Percentiles rank a stretch among this genome's conserved stretches.
Conservation (phyloP, 768 basidiomycete species). For the Amanita rubescens region DNA sequence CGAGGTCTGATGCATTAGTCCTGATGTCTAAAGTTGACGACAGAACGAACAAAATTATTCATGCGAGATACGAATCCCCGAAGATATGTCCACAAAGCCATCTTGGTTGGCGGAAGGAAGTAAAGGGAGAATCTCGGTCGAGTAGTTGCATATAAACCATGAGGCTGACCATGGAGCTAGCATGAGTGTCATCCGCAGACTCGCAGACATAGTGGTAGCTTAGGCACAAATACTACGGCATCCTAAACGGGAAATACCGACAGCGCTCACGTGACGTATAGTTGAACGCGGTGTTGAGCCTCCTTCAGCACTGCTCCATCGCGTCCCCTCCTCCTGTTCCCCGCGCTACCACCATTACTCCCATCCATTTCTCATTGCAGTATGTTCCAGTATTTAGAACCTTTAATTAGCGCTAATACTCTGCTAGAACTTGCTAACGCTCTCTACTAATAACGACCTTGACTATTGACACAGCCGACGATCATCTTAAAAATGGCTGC, state of each 20-base stretch:
- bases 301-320: background rate
- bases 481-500: conserved; percentile 35
- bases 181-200: background rate
- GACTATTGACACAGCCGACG: conserved; percentile 1
- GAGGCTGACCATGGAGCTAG: background rate
- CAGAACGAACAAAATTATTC: background rate
- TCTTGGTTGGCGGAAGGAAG: background rate
- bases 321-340: no score
- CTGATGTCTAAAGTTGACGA: background rate
- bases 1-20: no score
- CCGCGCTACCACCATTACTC: no score
- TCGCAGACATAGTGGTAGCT: no score
- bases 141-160: background rate
- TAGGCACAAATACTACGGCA: background rate
- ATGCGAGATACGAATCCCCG: background rate
- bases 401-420: background rate
- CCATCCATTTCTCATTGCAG: background rate
- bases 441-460: conserved; percentile 38
- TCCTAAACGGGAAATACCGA: background rate
- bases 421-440: conserved; percentile 21
- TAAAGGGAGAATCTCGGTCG: no score
- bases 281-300: conserved; percentile 3
- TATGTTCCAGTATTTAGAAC: background rate
- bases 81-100: background rate
- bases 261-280: conserved; percentile 2